Evolutionary conservation across 176 grass and related monocot genomes (phyloP), one percentile per base, ranked within the genome.

Genomic region (Eremochloa ophiuroides): DNA sequence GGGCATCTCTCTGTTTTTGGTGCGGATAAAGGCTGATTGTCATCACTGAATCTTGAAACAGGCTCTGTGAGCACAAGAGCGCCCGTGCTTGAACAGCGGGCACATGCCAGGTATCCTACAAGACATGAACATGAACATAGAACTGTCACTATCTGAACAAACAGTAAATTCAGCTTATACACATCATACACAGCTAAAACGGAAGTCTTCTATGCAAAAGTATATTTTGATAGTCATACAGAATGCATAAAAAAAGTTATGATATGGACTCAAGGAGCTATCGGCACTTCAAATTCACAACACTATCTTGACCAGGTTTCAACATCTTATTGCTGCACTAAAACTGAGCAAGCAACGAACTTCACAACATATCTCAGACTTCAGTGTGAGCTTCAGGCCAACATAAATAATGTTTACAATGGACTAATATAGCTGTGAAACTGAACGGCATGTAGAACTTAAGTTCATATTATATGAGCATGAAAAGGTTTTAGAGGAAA

Each of bases 91-190:
- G 96, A 99, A 90, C 96, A 99, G 69, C 93, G 92, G 39, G 96
- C 96, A 63, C 96, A 99, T 40, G 96, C 93, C 72, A 99, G 83
- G 76, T 99, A 99, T 79, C 96, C 93, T 99, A 84, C 79, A 90
- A 75, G 55, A 23, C 43, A 85, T 30, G n/a, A n/a, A n/a, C n/a
- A 35, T 35, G 3, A 85, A 33, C 25, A 75, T 10, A 34, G 13
- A 83, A 37, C 26, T 60, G 26, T 84, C n/a, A 74, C 1, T 78
- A 14, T 43, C 56, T 17, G 76, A 50, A 62, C n/a, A 83, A 61
- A 67, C 16, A 22, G 39, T 62, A 10, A 59, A 55, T 65, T 60
- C 27, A 81, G 66, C 29, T 68, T 75, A 44, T 4, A 74, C 14
- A 27, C 58, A 84, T 61, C 6, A 56, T 61, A 12, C 10, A 34